Evolutionary conservation across 164 flowering plant genomes (phyloP).

Genomic region (Chloranthus sessilifolius): DNA sequence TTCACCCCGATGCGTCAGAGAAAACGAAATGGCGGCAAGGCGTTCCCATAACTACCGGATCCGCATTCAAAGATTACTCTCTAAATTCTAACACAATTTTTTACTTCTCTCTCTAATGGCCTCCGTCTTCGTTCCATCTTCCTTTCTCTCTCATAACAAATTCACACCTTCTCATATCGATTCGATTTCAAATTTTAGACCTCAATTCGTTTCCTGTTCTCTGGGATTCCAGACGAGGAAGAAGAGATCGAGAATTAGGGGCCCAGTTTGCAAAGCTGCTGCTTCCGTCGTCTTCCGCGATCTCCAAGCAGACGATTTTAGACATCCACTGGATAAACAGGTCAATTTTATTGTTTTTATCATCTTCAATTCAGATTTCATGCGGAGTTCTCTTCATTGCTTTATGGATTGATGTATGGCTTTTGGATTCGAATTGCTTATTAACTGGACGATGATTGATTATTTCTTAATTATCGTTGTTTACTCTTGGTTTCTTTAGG

Average conservation of each 20-base stretch:
- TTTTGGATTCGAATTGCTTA: too few relatives aligned
- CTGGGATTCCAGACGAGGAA: slow-evolving; percentile 7
- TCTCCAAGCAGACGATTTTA: slow-evolving; percentile 33
- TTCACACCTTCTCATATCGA: background rate
- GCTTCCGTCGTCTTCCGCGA: slow-evolving; percentile 22
- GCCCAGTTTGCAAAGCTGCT: slow-evolving; percentile 11
- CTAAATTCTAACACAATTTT: too few relatives aligned
- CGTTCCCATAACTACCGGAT: too few relatives aligned
- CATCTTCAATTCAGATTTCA: background rate
- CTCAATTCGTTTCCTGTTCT: background rate
- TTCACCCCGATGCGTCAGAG: too few relatives aligned
- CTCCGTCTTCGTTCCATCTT: slow-evolving; percentile 15
- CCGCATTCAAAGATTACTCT: too few relatives aligned
- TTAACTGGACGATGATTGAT: too few relatives aligned
- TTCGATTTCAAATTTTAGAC: background rate
- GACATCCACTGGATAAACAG: slow-evolving; percentile 35
- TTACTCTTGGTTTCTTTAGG: too few relatives aligned
- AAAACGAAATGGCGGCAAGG: too few relatives aligned
- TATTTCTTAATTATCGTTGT: too few relatives aligned
- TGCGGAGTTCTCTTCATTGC: background rate
- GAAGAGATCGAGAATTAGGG: background rate
- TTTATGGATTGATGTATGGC: too few relatives aligned
- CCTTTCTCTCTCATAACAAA: slow-evolving; percentile 3
- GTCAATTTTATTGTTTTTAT: slow-evolving; percentile 2
- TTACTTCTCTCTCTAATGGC: slow-evolving; percentile 20